These are phyloP conservation scores for Rubroboletus pulcherrimus DNA, from an alignment of 768 basidiomycete genomes.

Conservation along the genomic window DNA sequence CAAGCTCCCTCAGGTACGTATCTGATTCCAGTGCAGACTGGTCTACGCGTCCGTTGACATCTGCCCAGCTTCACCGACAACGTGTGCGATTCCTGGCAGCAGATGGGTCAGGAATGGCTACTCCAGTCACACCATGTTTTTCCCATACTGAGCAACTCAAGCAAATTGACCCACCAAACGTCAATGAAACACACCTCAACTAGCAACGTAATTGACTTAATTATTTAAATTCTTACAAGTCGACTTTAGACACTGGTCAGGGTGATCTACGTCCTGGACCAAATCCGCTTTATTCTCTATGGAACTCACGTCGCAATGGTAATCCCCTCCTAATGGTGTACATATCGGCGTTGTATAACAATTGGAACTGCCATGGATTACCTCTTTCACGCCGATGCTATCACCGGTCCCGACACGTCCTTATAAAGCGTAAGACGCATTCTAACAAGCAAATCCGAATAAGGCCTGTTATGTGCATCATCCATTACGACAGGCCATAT, in stretches of 20 bases:
- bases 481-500: neutral
- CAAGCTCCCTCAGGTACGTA: slow-evolving; percentile 86
- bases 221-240: slow-evolving; percentile 6
- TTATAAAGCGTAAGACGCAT: slow-evolving; percentile 30
- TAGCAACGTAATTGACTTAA: slow-evolving; percentile 21
- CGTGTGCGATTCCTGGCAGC: slow-evolving; percentile 74
- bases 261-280: slow-evolving; percentile 11
- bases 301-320: slow-evolving; percentile 21
- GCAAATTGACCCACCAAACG: slow-evolving; percentile 30
- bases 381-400: slow-evolving; percentile 9
- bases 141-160: slow-evolving; percentile 44
- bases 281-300: slow-evolving; percentile 14
- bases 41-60: slow-evolving; percentile 16
- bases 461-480: slow-evolving; percentile 2
- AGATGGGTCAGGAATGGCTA: slow-evolving; percentile 59
- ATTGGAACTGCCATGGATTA: slow-evolving; percentile 14
- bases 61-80: slow-evolving; percentile 69
- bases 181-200: slow-evolving; percentile 48
- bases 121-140: slow-evolving; percentile 60
- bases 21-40: neutral
- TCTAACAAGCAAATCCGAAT: slow-evolving; percentile 10
- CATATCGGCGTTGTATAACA: slow-evolving; percentile 28
- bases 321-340: slow-evolving; percentile 34
- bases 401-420: neutral
- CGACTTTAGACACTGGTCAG: slow-evolving; percentile 16